These are phyloP conservation scores for Geotrichum cucujoidarum DNA, from an alignment of 1,139 yeast genomes.

Conservation along the genomic window DNA sequence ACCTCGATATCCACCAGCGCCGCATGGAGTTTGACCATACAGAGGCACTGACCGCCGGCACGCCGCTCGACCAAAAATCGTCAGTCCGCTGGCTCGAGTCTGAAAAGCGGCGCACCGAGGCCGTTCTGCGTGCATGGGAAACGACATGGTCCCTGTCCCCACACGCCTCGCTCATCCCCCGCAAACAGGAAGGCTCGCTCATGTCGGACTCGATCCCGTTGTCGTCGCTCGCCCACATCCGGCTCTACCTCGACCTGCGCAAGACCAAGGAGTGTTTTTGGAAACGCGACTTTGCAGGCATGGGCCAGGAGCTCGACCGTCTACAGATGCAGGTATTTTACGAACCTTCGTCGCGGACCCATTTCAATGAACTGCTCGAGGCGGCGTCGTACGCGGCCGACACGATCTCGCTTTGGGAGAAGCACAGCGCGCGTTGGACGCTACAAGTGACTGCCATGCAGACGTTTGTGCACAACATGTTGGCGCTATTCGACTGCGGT, in stretches of 20 bases:
- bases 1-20: conserved; percentile 54
- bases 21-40: conserved; percentile 24
- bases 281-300: conserved; percentile 36
- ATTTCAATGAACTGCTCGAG: conserved; percentile 33
- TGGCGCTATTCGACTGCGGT: conserved; percentile 38
- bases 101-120: conserved; percentile 28
- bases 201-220: conserved; percentile 41
- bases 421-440: conserved; percentile 36
- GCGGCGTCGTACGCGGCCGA: conserved; percentile 40
- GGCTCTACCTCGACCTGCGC: conserved; percentile 34
- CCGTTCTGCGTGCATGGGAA: conserved; percentile 38
- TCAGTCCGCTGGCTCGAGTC: conserved; percentile 26
- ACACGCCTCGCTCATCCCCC: conserved; percentile 37
- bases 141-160: conserved; percentile 40
- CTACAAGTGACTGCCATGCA: conserved; percentile 34
- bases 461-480: conserved; percentile 37
- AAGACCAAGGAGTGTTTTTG: conserved; percentile 36
- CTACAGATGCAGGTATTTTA: conserved; percentile 24
- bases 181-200: conserved; percentile 37
- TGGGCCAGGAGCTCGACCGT: conserved; percentile 34
- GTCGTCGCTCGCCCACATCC: conserved; percentile 39
- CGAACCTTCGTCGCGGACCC: conserved; percentile 23
- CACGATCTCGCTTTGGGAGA: conserved; percentile 39
- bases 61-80: not conserved
- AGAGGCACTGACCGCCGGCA: not conserved